Conservation (phyloP, 2,329 filamentous ascomycete genomes). For the Verticillium nonalfalfae region DNA sequence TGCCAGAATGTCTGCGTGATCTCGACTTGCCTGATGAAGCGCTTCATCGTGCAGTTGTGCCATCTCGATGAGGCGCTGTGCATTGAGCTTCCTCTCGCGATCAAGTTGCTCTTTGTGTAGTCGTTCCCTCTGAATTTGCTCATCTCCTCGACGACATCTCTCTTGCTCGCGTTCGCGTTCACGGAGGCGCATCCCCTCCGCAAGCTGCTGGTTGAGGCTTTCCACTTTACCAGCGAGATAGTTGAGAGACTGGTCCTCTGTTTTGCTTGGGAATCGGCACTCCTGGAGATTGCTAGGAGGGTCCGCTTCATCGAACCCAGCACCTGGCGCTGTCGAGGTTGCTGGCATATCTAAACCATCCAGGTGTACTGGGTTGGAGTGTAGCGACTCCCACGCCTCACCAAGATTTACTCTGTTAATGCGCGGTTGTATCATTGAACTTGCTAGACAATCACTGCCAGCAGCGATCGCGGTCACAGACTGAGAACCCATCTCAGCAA, state of each 20-base stretch:
- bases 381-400: background rate
- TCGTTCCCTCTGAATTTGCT: background rate
- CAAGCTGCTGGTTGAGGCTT: background rate
- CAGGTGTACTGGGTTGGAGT: background rate
- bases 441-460: background rate
- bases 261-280: too few relatives aligned
- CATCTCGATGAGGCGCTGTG: background rate
- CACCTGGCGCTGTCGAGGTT: background rate
- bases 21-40: background rate
- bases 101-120: background rate
- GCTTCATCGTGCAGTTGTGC: background rate
- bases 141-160: background rate
- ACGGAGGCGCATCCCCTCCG: background rate
- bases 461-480: background rate
- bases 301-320: too few relatives aligned
- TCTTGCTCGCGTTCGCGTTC: background rate
- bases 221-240: background rate
- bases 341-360: background rate
- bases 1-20: background rate
- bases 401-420: background rate
- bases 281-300: too few relatives aligned
- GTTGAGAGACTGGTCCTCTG: background rate
- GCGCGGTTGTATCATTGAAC: background rate
- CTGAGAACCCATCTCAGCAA: background rate
- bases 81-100: background rate